A percentile compares a stretch with the other conserved stretches of the same genome.
phyloP scores from a whole-genome alignment of 768 basidiomycete genomes.

The Auricularia heimuer region DNA sequence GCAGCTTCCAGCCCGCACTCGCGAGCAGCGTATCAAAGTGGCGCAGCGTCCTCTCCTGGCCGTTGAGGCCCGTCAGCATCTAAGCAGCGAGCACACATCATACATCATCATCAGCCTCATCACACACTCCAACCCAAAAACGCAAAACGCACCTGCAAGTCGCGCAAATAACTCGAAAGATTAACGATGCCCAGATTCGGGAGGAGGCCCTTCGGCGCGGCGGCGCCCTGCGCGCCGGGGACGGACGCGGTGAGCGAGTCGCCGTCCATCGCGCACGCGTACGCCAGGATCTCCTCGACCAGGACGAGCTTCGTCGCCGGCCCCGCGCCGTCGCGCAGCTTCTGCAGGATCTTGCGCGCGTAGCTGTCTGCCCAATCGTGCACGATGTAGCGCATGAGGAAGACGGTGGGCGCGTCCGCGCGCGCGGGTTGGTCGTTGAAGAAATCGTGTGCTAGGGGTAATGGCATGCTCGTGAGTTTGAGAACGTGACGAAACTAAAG shows the following conservation, averaged over 20 bases:
- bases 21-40: background rate
- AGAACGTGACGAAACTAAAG: constrained; percentile 2
- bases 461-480: constrained; percentile 16
- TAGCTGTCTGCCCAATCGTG: constrained; percentile 13
- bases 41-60: constrained; percentile 5
- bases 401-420: constrained; percentile 7
- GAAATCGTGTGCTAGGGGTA: constrained; percentile 2
- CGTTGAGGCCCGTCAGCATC: constrained; percentile 5
- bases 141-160: constrained; percentile 5
- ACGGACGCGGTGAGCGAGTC: background rate
- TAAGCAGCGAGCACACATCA: background rate
- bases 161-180: constrained; percentile 11
- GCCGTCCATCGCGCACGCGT: constrained; percentile 6
- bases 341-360: constrained; percentile 6
- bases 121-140: background rate
- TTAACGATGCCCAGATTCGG: constrained; percentile 15
- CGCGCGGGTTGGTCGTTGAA: background rate
- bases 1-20: constrained; percentile 7
- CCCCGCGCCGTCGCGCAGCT: constrained; percentile 7
- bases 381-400: constrained; percentile 9
- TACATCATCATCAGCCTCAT: background rate
- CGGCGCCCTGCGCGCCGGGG: background rate
- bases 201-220: constrained; percentile 15
- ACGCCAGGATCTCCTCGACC: constrained; percentile 7
- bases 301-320: constrained; percentile 8